These are phyloP conservation scores for Helicostylum pulchrum DNA, from an alignment of 192 early-diverging fungal species.

Conservation along the genomic window DNA sequence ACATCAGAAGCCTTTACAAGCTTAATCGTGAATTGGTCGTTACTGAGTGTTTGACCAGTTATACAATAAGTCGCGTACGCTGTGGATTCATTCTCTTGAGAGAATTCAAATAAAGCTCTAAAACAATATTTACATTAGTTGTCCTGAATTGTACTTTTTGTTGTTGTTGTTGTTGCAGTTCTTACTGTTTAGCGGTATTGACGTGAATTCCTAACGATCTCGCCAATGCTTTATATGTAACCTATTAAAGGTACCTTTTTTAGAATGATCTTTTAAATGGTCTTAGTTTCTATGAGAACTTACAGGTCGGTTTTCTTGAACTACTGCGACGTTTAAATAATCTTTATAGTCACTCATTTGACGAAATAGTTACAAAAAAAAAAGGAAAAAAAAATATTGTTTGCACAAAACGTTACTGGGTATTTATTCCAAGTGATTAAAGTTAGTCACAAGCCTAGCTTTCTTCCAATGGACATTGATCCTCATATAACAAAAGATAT, in stretches of 20 bases:
- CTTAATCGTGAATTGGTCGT: not conserved
- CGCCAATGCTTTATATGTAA: not conserved
- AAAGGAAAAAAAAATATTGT: not conserved
- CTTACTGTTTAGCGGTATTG: conserved; percentile 13
- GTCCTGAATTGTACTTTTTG: not conserved
- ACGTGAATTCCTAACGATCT: not conserved
- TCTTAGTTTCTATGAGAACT: not conserved
- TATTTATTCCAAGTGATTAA: too few relatives aligned
- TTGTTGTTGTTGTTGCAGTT: too few relatives aligned
- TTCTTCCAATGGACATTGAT: too few relatives aligned
- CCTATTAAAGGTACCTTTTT: not conserved
- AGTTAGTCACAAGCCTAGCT: too few relatives aligned
- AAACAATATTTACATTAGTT: not conserved
- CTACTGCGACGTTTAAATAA: not conserved
- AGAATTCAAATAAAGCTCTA: not conserved
- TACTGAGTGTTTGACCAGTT: not conserved
- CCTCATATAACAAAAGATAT: too few relatives aligned
- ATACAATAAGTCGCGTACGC: not conserved
- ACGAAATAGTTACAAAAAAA: not conserved
- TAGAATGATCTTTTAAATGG: too few relatives aligned
- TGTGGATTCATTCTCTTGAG: not conserved
- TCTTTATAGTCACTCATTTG: not conserved
- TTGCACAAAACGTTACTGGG: too few relatives aligned
- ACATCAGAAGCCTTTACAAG: not conserved
- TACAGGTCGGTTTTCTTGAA: conserved; percentile 1